These are phyloP conservation scores for Casaregolazyma suthepensis DNA, from an alignment of 1,139 yeast species.

Conservation along the genomic window DNA sequence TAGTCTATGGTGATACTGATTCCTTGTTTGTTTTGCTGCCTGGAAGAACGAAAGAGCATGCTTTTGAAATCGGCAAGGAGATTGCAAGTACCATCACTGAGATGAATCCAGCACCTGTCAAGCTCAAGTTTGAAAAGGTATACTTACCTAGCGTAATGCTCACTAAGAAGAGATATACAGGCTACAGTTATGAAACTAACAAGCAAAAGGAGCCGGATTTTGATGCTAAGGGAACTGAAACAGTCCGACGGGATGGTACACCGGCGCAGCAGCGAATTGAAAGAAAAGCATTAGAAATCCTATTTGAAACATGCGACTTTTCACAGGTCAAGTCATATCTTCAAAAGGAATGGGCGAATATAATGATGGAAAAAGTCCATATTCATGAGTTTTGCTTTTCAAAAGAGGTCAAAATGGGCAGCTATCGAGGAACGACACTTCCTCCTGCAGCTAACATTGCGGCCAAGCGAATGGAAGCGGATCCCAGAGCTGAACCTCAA, in stretches of 20 bases:
- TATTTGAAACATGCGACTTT: slow-evolving; percentile 69
- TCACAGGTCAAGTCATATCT: slow-evolving; percentile 64
- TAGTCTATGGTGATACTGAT: slow-evolving; percentile 96
- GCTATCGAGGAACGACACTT: slow-evolving; percentile 59
- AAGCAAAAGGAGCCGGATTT: slow-evolving; percentile 56
- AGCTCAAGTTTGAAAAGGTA: slow-evolving; percentile 84
- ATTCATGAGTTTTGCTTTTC: slow-evolving; percentile 87
- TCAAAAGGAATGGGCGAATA: slow-evolving; percentile 57
- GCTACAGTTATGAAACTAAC: slow-evolving; percentile 62
- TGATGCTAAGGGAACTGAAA: slow-evolving; percentile 96
- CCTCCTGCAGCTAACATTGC: slow-evolving; percentile 93
- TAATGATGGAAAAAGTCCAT: slow-evolving; percentile 54
- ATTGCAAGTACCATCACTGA: slow-evolving; percentile 61
- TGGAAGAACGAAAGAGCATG: slow-evolving; percentile 69
- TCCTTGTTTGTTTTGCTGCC: slow-evolving; percentile 87
- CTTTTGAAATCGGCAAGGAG: slow-evolving; percentile 65
- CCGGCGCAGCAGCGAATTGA: slow-evolving; percentile 86
- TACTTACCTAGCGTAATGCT: slow-evolving; percentile 79
- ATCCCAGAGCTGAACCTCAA: slow-evolving; percentile 75
- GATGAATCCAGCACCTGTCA: slow-evolving; percentile 75
- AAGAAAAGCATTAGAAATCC: slow-evolving; percentile 56
- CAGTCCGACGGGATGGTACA: slow-evolving; percentile 88
- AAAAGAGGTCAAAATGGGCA: slow-evolving; percentile 79
- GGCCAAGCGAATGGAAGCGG: slow-evolving; percentile 52
- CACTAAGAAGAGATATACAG: slow-evolving; percentile 88